Evolutionary conservation across 306 rosid genomes (phyloP).

Genomic region (Fagus crenata): DNA sequence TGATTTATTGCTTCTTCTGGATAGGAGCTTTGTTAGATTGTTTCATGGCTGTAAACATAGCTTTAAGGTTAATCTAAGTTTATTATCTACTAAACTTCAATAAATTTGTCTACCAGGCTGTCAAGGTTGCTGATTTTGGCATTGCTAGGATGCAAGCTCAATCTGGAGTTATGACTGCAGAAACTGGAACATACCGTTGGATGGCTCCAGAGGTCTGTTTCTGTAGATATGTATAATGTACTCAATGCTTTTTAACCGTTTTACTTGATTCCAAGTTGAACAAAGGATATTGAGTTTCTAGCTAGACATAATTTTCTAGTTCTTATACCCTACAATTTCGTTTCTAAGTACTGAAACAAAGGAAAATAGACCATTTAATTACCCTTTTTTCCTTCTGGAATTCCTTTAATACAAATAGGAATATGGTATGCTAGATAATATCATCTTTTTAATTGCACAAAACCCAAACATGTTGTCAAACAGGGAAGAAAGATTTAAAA

Average conservation of each 20-base stretch:
- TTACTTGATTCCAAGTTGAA: not conserved
- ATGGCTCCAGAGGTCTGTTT: constrained; percentile 90
- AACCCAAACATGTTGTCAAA: not conserved
- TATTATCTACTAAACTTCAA: constrained; percentile 9
- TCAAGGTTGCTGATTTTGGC: constrained; percentile 88
- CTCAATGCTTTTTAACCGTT: constrained; percentile 12
- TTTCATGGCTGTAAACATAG: constrained; percentile 32
- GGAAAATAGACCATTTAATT: not conserved
- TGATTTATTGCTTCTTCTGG: constrained; percentile 27
- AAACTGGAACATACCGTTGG: constrained; percentile 96
- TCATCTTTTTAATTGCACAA: not conserved
- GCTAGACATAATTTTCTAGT: not conserved
- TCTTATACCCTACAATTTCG: not conserved
- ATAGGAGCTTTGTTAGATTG: constrained; percentile 34
- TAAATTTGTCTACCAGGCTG: constrained; percentile 48
- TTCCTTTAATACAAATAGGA: not conserved
- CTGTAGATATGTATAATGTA: constrained; percentile 6
- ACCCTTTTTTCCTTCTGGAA: not conserved
- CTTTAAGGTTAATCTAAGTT: constrained; percentile 23
- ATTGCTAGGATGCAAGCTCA: constrained; percentile 70
- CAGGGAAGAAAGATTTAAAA: not conserved
- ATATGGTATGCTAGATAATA: not conserved
- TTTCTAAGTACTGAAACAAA: not conserved
- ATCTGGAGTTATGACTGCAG: constrained; percentile 85
- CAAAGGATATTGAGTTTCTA: not conserved